Conservation (phyloP, 768 basidiomycete species). For the Cystofilobasidium macerans region DNA sequence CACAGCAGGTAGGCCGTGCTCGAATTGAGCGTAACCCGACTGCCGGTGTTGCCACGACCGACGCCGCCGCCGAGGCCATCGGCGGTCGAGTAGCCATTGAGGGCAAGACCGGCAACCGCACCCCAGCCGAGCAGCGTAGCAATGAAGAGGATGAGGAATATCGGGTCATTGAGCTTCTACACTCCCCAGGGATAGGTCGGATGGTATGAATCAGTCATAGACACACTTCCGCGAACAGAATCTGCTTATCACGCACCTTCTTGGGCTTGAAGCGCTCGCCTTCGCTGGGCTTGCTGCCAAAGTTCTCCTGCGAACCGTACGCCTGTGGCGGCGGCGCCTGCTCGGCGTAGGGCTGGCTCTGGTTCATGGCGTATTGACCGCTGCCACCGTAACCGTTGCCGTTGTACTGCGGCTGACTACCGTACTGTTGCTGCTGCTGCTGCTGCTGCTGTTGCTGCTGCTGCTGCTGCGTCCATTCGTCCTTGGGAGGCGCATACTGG, state of each 20-base stretch:
- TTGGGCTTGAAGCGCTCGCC: conserved; percentile 42
- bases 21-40: conserved; percentile 55
- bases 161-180: conserved; percentile 54
- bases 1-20: conserved; percentile 64
- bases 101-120: conserved; percentile 54
- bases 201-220: too few relatives aligned
- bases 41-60: conserved; percentile 45
- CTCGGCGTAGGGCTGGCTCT: conserved; percentile 11
- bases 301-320: conserved; percentile 1
- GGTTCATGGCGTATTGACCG: conserved; percentile 21
- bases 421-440: conserved; percentile 7
- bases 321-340: conserved; percentile 1
- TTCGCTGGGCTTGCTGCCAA: conserved; percentile 5
- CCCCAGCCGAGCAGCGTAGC: conserved; percentile 60
- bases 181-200: neutral
- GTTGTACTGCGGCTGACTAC: neutral
- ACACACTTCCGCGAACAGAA: neutral
- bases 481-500: too few relatives aligned
- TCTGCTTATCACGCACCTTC: conserved; percentile 36
- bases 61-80: conserved; percentile 65
- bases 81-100: conserved; percentile 52
- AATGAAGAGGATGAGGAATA: conserved; percentile 62
- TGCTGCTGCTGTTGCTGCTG: neutral
- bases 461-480: conserved; percentile 12
- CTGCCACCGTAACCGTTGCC: neutral